phyloP scores from a whole-genome alignment of 306 rosid species.

The Gillenia trifoliata region DNA sequence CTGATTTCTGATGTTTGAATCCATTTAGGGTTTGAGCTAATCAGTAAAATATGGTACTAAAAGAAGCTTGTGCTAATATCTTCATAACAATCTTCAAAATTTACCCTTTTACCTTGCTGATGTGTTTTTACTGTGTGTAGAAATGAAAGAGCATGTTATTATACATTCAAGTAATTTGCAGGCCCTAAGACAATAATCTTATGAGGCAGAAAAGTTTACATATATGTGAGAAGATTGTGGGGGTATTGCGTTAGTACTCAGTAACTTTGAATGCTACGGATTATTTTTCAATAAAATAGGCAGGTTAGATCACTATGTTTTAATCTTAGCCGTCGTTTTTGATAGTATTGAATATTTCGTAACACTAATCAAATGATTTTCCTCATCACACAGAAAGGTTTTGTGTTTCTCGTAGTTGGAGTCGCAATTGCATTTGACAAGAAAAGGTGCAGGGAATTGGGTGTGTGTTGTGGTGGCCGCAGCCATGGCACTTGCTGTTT shows the following conservation, averaged over 20 bases:
- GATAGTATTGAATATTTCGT: too few relatives aligned
- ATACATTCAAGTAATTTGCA: not conserved
- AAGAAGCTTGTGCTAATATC: not conserved
- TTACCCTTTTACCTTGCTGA: not conserved
- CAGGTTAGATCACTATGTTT: too few relatives aligned
- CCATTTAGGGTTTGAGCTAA: not conserved
- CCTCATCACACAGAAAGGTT: not conserved
- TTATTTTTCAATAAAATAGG: too few relatives aligned
- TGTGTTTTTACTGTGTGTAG: not conserved
- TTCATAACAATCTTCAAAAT: not conserved
- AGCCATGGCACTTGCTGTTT: conserved; percentile 53
- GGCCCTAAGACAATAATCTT: not conserved
- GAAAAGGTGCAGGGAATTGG: conserved; percentile 40
- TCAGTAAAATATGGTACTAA: not conserved
- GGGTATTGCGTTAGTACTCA: too few relatives aligned
- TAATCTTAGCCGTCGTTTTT: too few relatives aligned
- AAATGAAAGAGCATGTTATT: not conserved
- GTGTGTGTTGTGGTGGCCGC: conserved; percentile 53
- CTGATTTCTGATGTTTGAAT: not conserved
- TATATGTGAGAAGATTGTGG: not conserved
- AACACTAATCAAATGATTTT: too few relatives aligned
- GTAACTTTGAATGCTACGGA: too few relatives aligned
- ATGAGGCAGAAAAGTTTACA: not conserved
- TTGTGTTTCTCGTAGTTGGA: conserved; percentile 55
- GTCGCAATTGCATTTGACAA: conserved; percentile 60